Conservation (phyloP, 768 basidiomycete species). For the Russula dissimulans region DNA sequence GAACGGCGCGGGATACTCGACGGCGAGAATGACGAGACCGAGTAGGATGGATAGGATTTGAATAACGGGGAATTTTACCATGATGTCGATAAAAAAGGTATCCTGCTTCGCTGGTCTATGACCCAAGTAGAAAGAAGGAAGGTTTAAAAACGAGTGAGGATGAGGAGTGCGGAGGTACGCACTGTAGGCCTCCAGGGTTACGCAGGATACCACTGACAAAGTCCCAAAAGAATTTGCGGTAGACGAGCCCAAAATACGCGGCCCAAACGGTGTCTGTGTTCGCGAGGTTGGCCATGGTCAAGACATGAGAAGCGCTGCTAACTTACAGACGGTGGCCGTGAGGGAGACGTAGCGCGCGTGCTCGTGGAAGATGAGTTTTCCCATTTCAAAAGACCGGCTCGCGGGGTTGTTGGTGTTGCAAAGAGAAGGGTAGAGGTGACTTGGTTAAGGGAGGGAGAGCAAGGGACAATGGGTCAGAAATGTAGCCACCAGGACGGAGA, state of each 20-base stretch:
- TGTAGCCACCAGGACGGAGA: not conserved
- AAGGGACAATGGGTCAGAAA: conserved; percentile 1
- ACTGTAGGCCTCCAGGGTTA: conserved; percentile 75
- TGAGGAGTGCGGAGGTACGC: conserved; percentile 26
- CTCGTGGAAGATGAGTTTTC: conserved; percentile 75
- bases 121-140: conserved; percentile 38
- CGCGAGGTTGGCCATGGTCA: not conserved
- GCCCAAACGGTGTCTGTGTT: conserved; percentile 69
- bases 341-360: conserved; percentile 61
- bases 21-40: conserved; percentile 45
- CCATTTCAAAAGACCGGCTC: conserved; percentile 40
- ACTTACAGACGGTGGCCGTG: conserved; percentile 66
- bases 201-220: conserved; percentile 76
- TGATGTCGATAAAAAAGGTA: conserved; percentile 58
- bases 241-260: conserved; percentile 68
- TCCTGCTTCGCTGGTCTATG: conserved; percentile 16
- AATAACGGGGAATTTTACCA: conserved; percentile 69
- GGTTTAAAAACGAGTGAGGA: not conserved
- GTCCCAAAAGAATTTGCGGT: conserved; percentile 96
- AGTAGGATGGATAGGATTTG: conserved; percentile 59
- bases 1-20: conserved; percentile 65
- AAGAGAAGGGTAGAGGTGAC: not conserved
- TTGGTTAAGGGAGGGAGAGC: not conserved
- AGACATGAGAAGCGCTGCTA: not conserved
- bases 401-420: not conserved